Evolutionary conservation across 1,139 yeast species (phyloP).

Genomic region (Schizosaccharomyces versatilis): DNA sequence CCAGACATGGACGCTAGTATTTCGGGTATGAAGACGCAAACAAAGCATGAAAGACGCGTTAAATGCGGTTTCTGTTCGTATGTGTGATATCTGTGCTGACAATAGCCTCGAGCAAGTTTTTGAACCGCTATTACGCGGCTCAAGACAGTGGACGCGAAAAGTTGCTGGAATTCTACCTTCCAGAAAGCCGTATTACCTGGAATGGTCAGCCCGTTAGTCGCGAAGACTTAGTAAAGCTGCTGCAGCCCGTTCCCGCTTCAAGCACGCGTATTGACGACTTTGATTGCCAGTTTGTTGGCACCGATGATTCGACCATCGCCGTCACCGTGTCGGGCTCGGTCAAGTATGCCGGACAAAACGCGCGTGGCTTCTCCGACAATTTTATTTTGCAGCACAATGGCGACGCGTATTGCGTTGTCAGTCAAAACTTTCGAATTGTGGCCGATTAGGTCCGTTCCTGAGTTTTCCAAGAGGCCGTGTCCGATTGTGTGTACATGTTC

Average conservation of each 20-base stretch:
- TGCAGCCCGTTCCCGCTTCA: background rate
- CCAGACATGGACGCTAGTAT: background rate
- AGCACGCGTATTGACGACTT: background rate
- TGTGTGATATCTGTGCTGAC: background rate
- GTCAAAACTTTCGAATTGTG: constrained; percentile 1
- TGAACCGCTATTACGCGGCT: background rate
- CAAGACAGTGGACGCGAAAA: background rate
- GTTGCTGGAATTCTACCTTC: background rate
- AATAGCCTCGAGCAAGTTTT: background rate
- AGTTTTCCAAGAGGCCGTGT: background rate
- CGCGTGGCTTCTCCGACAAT: constrained; percentile 1
- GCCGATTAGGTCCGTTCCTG: background rate
- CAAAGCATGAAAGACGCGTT: background rate
- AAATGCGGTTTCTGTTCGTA: too few species aligned
- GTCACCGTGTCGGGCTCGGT: background rate
- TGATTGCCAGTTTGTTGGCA: background rate
- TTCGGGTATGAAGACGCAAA: background rate
- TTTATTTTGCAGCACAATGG: background rate
- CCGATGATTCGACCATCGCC: background rate
- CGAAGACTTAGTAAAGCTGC: background rate
- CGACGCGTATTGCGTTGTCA: background rate
- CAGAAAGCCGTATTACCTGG: background rate
- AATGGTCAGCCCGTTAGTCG: background rate
- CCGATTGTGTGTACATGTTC: background rate
- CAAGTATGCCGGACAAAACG: background rate